Base-by-base conservation (phyloP, 106 monocot species). In the Platanthera zijinensis region DNA sequence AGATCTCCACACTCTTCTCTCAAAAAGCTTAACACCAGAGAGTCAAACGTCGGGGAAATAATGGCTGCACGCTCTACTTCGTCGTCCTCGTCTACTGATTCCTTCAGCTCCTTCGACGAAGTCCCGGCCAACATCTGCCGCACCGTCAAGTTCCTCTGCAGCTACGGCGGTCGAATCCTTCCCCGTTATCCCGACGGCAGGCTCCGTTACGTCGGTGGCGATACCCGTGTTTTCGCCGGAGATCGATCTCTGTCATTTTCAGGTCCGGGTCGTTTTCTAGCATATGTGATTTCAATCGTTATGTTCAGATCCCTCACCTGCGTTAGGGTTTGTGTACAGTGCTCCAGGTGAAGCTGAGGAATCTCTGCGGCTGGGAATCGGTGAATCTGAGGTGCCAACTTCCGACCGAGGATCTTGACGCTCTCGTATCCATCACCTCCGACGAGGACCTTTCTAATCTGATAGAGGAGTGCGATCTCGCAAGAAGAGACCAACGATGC, bases 401-500 rank as follows among this genome's bases (percentile, higher is more conserved):
- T 8, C 95, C 92, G 51, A 86, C 80, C 18, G 90, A 92, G 78
- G 95, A 95, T 53, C 86, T 95, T 47, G 92, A 95, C 68, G 88
- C 88, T n/a, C 86, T 93, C 2, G 78, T 94, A 25, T 87, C 94
- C 13, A 82, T 95, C 71, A 88, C 81, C 3, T 86, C 86, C 46
- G 95, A 87, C n/a, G 92, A 90, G 69, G 95, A 92, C 67, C 84
- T 96, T 25, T 80, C 79, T 11, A 96, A 90, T 74, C 80, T 96
- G 5, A 12, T 92, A 50, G 92, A 90, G 53, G 95, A 96, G 70
- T 92, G 92, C 84, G 90, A 92, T 74, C 63, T 84, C 52, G 88
- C 86, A 10, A 77, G 66, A 50, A 77, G 84, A 0, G 80, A 85
- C n/a, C 50, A 75, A 8, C 22, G 17, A 10, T 80, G 50, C n/a